Conservation (phyloP, 73 alveolate genomes). For the Tetrahymena thermophila region DNA sequence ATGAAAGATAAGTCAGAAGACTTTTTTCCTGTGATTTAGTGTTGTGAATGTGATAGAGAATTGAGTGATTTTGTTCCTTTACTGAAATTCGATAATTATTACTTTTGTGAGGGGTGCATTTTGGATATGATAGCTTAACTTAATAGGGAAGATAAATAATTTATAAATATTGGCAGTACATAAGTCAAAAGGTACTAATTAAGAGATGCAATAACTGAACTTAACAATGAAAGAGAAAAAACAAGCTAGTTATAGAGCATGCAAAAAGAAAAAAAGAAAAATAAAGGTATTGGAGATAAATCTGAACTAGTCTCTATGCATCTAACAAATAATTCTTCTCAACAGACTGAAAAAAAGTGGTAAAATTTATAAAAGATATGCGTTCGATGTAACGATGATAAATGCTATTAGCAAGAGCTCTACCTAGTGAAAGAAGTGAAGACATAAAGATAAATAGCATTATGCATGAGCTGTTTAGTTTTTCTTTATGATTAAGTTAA, state of each 20-base stretch:
- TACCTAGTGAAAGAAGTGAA: neutral
- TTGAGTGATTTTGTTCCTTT: neutral
- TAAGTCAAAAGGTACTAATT: neutral
- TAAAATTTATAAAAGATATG: neutral
- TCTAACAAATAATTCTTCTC: neutral
- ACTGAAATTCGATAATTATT: neutral
- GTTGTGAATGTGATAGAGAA: conserved; percentile 1
- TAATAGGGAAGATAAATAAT: neutral
- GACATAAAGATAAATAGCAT: neutral
- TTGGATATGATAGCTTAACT: neutral
- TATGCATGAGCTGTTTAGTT: neutral
- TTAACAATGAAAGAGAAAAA: neutral
- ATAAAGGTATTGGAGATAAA: neutral
- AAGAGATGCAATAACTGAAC: neutral
- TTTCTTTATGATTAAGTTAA: neutral
- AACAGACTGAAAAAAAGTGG: neutral
- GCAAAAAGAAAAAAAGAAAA: neutral
- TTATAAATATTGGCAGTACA: neutral
- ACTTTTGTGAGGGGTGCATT: neutral
- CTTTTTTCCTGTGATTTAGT: neutral
- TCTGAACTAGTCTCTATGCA: neutral
- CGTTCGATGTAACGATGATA: neutral
- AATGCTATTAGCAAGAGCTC: neutral
- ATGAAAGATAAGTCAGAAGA: neutral
- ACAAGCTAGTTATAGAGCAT: neutral